Evolutionary conservation across 352 stramenopile species (phyloP).

Genomic region (Thraustotheca clavata): DNA sequence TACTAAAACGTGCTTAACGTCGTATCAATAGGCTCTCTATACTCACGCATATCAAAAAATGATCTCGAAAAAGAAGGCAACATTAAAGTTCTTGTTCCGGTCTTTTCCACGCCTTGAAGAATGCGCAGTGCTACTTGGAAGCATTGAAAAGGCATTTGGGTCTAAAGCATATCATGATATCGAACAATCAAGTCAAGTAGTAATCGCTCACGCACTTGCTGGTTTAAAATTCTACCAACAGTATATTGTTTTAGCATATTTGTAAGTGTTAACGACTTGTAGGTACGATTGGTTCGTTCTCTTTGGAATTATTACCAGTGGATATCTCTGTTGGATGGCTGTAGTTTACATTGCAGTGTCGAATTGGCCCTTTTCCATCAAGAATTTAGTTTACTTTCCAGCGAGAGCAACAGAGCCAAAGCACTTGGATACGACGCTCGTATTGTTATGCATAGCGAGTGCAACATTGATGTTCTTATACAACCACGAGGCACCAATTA

Average conservation of each 20-base stretch:
- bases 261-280: neutral
- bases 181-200: slow-evolving; percentile 44
- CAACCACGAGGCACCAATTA: slow-evolving; percentile 34
- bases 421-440: neutral
- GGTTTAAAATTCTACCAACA: slow-evolving; percentile 70
- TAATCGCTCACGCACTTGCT: slow-evolving; percentile 68
- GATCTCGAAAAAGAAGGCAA: slow-evolving; percentile 48
- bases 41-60: slow-evolving; percentile 56
- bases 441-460: neutral
- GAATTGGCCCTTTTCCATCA: slow-evolving; percentile 9
- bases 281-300: slow-evolving; percentile 78
- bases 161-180: slow-evolving; percentile 27
- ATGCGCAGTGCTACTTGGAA: neutral
- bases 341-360: slow-evolving; percentile 38
- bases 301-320: slow-evolving; percentile 56
- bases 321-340: slow-evolving; percentile 72
- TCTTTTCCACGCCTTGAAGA: slow-evolving; percentile 40
- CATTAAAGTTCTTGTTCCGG: slow-evolving; percentile 46
- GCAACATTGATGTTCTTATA: neutral
- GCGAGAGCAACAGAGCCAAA: neutral
- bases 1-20: too few species aligned
- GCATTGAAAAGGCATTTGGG: slow-evolving; percentile 13
- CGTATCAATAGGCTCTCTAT: slow-evolving; percentile 57
- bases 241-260: neutral
- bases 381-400: neutral